Percentiles rank a stretch among this genome's conserved stretches.
These are phyloP conservation scores for Nothophaeocryptopus gaeumannii DNA, from an alignment of 2,329 filamentous ascomycete genomes.

Conservation along the genomic window DNA sequence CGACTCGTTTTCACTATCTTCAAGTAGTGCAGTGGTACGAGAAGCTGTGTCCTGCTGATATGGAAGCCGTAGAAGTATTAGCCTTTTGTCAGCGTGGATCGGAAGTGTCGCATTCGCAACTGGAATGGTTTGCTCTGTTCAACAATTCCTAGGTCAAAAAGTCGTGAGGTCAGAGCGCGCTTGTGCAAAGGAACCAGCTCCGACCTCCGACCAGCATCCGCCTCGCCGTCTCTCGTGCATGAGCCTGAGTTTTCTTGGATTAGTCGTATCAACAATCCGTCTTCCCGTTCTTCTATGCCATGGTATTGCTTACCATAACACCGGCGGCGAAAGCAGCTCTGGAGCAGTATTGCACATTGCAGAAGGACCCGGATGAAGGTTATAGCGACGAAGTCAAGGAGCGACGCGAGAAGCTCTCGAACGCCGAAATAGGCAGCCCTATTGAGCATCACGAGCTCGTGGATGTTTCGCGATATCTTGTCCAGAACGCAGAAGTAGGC, in stretches of 20 bases:
- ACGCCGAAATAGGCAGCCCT: conserved; percentile 56
- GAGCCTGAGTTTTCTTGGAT: too few species aligned
- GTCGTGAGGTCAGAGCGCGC: too few species aligned
- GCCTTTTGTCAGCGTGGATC: too few species aligned
- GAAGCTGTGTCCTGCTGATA: not conserved
- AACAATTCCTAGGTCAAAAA: too few species aligned
- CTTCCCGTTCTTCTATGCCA: conserved; percentile 34
- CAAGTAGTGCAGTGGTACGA: not conserved
- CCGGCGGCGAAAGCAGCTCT: conserved; percentile 64
- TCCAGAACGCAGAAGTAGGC: conserved; percentile 25
- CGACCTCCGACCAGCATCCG: too few species aligned
- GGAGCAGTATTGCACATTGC: conserved; percentile 29
- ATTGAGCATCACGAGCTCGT: conserved; percentile 71
- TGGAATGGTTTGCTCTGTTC: too few species aligned
- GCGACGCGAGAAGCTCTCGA: conserved; percentile 16
- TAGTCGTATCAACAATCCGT: too few species aligned
- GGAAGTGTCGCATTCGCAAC: too few species aligned
- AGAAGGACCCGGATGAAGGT: conserved; percentile 7
- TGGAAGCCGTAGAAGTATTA: too few species aligned
- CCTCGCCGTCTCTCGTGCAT: too few species aligned
- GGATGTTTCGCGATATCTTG: conserved; percentile 57
- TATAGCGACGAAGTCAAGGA: conserved; percentile 9
- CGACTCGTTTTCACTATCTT: conserved; percentile 8
- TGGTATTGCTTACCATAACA: conserved; percentile 80
- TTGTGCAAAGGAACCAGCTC: too few species aligned